Conservation (phyloP, 2,329 filamentous ascomycete genomes). For the Colletotrichum liaoningense region DNA sequence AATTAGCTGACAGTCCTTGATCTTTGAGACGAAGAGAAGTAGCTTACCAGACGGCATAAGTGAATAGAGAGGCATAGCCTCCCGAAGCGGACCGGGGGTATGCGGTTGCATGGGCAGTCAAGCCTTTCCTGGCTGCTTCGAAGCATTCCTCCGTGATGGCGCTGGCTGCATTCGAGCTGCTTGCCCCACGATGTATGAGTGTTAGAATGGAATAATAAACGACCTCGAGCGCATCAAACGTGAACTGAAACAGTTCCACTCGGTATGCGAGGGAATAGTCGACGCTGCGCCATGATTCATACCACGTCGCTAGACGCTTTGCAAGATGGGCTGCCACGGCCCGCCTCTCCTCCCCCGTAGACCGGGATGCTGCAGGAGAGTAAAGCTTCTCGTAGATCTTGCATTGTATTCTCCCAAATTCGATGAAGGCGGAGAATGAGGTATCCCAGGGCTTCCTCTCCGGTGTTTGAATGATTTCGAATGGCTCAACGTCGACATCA, state of each 20-base stretch:
- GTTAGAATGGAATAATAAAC: slow-evolving; percentile 39
- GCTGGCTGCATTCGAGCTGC: slow-evolving; percentile 25
- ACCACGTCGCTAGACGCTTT: slow-evolving; percentile 31
- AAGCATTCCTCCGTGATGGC: slow-evolving; percentile 37
- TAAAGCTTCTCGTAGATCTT: slow-evolving; percentile 36
- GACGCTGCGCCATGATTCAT: slow-evolving; percentile 31
- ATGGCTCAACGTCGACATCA: slow-evolving; percentile 34
- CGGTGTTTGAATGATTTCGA: slow-evolving; percentile 16
- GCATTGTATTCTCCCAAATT: slow-evolving; percentile 31
- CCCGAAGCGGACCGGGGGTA: slow-evolving; percentile 29
- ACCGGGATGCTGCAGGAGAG: slow-evolving; percentile 12
- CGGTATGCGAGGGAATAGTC: slow-evolving; percentile 33
- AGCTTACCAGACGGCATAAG: slow-evolving; percentile 39
- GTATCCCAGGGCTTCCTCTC: slow-evolving; percentile 33
- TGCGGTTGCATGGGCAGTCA: slow-evolving; percentile 33
- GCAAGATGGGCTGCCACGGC: slow-evolving; percentile 15
- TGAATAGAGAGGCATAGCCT: slow-evolving; percentile 31
- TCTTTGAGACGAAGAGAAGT: no score
- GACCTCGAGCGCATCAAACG: slow-evolving; percentile 36
- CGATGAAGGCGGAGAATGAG: slow-evolving; percentile 19
- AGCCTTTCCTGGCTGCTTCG: slow-evolving; percentile 33
- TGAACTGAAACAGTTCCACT: slow-evolving; percentile 31
- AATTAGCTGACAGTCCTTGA: background rate
- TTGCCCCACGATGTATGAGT: slow-evolving; percentile 35
- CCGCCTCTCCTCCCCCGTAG: slow-evolving; percentile 7